phyloP scores from a whole-genome alignment of 306 rosid genomes.

The Vigna reflexopilosa region DNA sequence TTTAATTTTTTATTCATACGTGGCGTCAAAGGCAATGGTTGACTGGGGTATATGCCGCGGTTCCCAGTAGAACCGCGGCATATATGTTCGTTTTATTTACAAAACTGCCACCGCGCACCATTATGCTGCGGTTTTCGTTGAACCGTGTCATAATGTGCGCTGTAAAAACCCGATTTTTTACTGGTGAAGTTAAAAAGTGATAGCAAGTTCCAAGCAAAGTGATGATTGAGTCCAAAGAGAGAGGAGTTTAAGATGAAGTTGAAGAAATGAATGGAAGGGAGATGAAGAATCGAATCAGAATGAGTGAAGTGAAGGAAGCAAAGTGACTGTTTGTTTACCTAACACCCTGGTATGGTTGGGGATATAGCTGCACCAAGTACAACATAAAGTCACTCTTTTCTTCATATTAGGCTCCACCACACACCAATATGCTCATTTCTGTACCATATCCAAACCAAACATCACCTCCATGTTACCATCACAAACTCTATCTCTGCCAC shows the following conservation, averaged over 20 bases:
- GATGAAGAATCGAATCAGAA: slow-evolving; percentile 42
- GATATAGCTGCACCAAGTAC: slow-evolving; percentile 7
- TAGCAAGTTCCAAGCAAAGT: not conserved
- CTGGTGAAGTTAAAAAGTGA: not conserved
- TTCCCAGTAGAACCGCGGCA: no score
- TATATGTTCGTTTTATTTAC: no score
- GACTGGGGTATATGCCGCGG: no score
- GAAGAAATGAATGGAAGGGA: not conserved
- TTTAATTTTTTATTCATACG: no score
- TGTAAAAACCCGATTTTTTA: no score
- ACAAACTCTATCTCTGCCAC: slow-evolving; percentile 17
- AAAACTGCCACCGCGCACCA: no score
- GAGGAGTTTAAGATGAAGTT: not conserved
- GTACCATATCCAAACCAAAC: slow-evolving; percentile 15
- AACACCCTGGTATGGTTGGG: slow-evolving; percentile 34
- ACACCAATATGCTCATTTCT: not conserved
- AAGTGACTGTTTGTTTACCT: slow-evolving; percentile 43
- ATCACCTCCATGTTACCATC: slow-evolving; percentile 32
- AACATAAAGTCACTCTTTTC: slow-evolving; percentile 25
- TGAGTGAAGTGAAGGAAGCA: slow-evolving; percentile 41
- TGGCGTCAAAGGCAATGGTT: no score
- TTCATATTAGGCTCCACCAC: slow-evolving; percentile 7
- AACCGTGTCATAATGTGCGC: no score
- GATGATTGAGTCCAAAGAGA: not conserved
- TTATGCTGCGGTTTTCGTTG: no score